phyloP scores from a whole-genome alignment of 2,329 filamentous ascomycete species.

The Venturia carpophila region DNA sequence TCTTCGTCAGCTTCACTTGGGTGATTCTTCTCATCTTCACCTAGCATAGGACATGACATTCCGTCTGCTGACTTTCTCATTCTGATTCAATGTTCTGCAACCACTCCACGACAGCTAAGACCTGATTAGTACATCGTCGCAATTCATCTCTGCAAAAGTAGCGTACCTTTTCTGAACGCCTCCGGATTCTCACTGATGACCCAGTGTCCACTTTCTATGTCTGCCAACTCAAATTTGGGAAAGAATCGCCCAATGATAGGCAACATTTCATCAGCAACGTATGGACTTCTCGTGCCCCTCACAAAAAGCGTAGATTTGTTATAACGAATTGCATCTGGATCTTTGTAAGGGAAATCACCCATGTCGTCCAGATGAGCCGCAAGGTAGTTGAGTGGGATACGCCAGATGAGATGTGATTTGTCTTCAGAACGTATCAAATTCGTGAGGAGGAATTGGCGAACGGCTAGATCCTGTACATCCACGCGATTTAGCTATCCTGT shows the following conservation, averaged over 20 bases:
- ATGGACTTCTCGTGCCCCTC: conserved; percentile 65
- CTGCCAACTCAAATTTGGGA: conserved; percentile 62
- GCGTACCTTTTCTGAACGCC: conserved; percentile 63
- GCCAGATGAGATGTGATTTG: conserved; percentile 58
- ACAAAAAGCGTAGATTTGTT: conserved; percentile 75
- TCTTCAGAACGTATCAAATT: conserved; percentile 56
- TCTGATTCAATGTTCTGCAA: conserved; percentile 44
- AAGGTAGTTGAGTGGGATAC: conserved; percentile 68
- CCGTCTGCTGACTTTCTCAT: neutral
- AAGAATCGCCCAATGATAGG: conserved; percentile 79
- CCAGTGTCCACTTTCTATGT: conserved; percentile 79
- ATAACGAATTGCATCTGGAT: conserved; percentile 61
- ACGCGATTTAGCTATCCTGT: conserved; percentile 1
- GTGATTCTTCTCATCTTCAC: neutral
- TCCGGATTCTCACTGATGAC: conserved; percentile 82
- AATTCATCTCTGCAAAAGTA: neutral
- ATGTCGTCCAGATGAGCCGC: conserved; percentile 62
- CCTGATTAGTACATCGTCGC: conserved; percentile 11
- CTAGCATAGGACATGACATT: too few species aligned
- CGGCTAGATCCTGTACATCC: conserved; percentile 50
- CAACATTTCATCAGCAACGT: conserved; percentile 71
- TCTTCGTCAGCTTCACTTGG: too few species aligned
- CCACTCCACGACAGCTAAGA: conserved; percentile 56
- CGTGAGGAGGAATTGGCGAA: conserved; percentile 86
- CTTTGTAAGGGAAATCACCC: conserved; percentile 80